Evolutionary conservation across 2,329 filamentous ascomycete genomes (phyloP).

Genomic region (Arthrinium puccinioides): DNA sequence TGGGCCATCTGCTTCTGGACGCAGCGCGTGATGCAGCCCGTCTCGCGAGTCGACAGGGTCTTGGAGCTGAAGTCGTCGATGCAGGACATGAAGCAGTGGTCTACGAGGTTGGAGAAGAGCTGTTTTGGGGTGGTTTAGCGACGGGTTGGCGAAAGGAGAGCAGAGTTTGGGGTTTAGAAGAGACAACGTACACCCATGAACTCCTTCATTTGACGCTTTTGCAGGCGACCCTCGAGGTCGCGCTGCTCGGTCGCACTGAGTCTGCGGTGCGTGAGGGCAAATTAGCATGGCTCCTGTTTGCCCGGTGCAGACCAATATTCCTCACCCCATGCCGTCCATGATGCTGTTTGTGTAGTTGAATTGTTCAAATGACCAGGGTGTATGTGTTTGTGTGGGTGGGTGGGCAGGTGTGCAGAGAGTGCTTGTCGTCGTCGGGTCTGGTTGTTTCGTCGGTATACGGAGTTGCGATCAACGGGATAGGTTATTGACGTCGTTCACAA

Average conservation of each 20-base stretch:
- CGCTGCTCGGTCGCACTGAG: constrained; percentile 77
- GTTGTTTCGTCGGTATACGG: too few species aligned
- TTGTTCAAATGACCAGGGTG: too few species aligned
- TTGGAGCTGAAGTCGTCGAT: constrained; percentile 99
- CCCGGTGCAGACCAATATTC: too few species aligned
- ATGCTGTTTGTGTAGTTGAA: constrained; percentile 1
- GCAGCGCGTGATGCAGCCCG: constrained; percentile 87
- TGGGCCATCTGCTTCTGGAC: constrained; percentile 95
- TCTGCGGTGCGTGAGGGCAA: too few species aligned
- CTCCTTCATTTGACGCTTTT: constrained; percentile 97
- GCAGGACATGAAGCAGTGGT: constrained; percentile 93
- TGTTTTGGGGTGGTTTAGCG: constrained; percentile 16
- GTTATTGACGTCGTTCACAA: too few species aligned
- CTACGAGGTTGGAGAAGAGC: constrained; percentile 62
- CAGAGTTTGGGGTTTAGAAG: constrained; percentile 1
- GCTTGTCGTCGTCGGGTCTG: too few species aligned
- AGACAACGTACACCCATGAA: constrained; percentile 77
- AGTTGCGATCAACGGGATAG: too few species aligned
- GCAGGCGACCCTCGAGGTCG: constrained; percentile 89
- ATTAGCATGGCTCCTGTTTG: too few species aligned
- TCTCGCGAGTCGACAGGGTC: constrained; percentile 79
- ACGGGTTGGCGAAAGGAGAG: neutral
- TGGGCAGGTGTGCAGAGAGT: too few species aligned
- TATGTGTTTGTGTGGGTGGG: too few species aligned
- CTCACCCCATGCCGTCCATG: constrained; percentile 7